phyloP scores from a whole-genome alignment of 306 rosid genomes.

The Malus asiatica region DNA sequence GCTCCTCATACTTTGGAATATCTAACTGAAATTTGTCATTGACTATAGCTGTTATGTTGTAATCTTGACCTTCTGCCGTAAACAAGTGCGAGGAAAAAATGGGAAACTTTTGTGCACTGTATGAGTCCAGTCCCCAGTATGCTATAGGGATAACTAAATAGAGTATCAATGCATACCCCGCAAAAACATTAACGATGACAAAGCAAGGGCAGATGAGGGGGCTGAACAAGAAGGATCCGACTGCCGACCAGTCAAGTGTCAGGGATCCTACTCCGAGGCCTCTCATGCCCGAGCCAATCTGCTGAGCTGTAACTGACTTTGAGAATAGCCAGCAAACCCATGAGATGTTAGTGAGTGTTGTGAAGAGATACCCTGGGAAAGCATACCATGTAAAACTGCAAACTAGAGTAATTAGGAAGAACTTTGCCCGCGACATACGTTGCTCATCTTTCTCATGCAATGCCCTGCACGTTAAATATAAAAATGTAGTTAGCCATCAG shows the following conservation, averaged over 20 bases:
- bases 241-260: constrained; percentile 65
- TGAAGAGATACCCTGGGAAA: constrained; percentile 57
- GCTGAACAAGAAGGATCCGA: constrained; percentile 68
- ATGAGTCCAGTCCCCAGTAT: constrained; percentile 58
- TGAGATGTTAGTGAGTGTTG: constrained; percentile 72
- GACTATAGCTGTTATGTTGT: constrained; percentile 58
- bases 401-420: constrained; percentile 56
- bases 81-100: constrained; percentile 74
- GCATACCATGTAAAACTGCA: constrained; percentile 72
- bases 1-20: constrained; percentile 31
- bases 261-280: constrained; percentile 77
- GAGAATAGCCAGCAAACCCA: constrained; percentile 79
- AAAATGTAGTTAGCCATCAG: neutral
- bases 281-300: constrained; percentile 70
- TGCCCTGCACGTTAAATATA: constrained; percentile 36
- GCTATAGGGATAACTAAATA: constrained; percentile 46
- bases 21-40: constrained; percentile 53
- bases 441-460: constrained; percentile 65
- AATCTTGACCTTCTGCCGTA: constrained; percentile 42
- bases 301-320: constrained; percentile 79
- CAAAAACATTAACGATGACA: constrained; percentile 57
- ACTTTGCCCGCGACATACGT: constrained; percentile 46
- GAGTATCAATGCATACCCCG: constrained; percentile 41
- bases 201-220: constrained; percentile 78
- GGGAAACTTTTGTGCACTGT: constrained; percentile 50